phyloP scores from a whole-genome alignment of 2,329 filamentous ascomycete genomes.

The Fusarium sp. region DNA sequence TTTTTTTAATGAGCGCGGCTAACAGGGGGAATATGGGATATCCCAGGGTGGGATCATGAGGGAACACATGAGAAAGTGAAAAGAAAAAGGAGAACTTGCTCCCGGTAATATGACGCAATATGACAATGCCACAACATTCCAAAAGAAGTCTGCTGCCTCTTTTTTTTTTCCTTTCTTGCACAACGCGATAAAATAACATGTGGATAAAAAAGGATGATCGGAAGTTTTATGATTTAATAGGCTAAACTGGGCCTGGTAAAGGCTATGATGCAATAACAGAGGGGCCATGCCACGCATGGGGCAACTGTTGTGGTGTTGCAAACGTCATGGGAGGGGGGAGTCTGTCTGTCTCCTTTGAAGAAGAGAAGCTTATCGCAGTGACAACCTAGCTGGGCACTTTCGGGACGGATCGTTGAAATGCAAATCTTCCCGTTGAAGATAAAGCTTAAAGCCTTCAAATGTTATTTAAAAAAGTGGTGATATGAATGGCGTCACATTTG shows the following conservation, averaged over 20 bases:
- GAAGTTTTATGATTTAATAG: not conserved
- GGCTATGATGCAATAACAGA: slow-evolving; percentile 20
- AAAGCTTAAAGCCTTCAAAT: not conserved
- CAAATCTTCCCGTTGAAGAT: not conserved
- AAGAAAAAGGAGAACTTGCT: not conserved
- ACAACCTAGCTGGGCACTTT: not conserved
- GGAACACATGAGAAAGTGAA: not conserved
- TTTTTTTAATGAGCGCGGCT: not conserved
- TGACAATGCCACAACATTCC: slow-evolving; percentile 1
- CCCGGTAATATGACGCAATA: slow-evolving; percentile 18
- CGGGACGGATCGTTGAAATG: slow-evolving; percentile 8
- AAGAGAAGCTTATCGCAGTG: not conserved
- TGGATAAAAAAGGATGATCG: not conserved
- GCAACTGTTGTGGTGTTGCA: not conserved
- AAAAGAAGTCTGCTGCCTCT: not conserved
- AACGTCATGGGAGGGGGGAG: slow-evolving; percentile 10
- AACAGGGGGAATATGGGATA: not conserved
- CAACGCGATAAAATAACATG: not conserved
- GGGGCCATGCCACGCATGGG: not conserved
- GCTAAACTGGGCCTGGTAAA: not conserved
- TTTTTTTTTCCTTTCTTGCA: not conserved
- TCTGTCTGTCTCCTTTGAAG: not conserved
- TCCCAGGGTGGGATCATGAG: not conserved
- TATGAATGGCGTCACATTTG: not conserved
- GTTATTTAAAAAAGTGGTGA: not conserved